Percentiles rank a stretch among this genome's conserved stretches.
Conservation (phyloP, 148 eudicot genomes). For the Amaranthus hypochondriacus region DNA sequence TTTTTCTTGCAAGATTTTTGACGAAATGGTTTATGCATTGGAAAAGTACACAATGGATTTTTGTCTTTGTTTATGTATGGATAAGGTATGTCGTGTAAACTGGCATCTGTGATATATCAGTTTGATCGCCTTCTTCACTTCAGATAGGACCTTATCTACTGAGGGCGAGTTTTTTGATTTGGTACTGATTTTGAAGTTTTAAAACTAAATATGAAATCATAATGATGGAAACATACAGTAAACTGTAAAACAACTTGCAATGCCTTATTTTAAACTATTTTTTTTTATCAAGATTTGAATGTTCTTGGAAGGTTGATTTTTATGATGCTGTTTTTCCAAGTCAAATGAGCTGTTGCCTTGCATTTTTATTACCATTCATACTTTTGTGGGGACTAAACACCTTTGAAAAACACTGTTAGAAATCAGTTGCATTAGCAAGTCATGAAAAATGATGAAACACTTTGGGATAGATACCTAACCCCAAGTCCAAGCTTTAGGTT, state of each 20-base stretch:
- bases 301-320: not conserved
- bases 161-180: slow-evolving; percentile 14
- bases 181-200: slow-evolving; percentile 2
- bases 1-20: slow-evolving; percentile 2
- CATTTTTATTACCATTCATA: not conserved
- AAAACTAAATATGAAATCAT: not conserved
- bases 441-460: no score
- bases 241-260: not conserved
- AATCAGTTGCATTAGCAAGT: no score
- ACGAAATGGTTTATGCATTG: not conserved
- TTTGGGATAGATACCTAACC: no score
- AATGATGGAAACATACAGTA: slow-evolving; percentile 1
- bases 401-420: not conserved
- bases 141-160: slow-evolving; percentile 4
- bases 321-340: not conserved
- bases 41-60: slow-evolving; percentile 4
- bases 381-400: not conserved
- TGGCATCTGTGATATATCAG: not conserved
- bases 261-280: not conserved
- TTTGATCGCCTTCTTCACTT: slow-evolving; percentile 10
- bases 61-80: slow-evolving; percentile 5
- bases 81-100: not conserved
- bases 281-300: not conserved
- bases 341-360: not conserved
- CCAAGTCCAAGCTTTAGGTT: no score